Conservation (phyloP, 2,329 filamentous ascomycete genomes). For the Penicillium paneum region DNA sequence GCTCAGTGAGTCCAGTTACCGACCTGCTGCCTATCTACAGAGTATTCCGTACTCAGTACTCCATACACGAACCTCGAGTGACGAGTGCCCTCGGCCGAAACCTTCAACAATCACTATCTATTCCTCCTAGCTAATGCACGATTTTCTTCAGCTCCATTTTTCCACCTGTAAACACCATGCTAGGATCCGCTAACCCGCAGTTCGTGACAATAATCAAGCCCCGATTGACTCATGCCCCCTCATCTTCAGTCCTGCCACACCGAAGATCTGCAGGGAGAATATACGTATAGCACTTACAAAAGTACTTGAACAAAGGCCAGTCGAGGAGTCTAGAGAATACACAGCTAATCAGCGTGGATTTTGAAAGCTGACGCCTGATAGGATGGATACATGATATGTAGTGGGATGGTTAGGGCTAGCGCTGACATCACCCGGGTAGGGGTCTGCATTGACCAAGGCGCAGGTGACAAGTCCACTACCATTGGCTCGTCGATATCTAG, state of each 20-base stretch:
- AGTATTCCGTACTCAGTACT: too few species aligned
- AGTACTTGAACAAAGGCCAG: constrained; percentile 7
- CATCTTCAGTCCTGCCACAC: neutral
- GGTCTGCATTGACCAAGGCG: neutral
- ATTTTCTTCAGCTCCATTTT: neutral
- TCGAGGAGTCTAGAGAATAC: constrained; percentile 12
- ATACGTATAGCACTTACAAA: neutral
- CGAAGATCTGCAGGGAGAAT: neutral
- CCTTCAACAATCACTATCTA: neutral
- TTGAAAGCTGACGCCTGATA: neutral
- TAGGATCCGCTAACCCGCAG: neutral
- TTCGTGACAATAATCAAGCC: neutral
- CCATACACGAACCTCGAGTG: neutral
- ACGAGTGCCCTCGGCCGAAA: neutral
- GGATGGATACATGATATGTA: neutral
- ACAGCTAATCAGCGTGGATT: neutral
- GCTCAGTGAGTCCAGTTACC: neutral
- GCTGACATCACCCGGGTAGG: neutral
- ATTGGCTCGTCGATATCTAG: neutral
- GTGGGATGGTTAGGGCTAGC: neutral
- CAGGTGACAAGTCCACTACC: neutral
- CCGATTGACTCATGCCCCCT: neutral
- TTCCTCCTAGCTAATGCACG: neutral
- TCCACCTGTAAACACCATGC: neutral
- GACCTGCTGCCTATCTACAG: neutral